These are phyloP conservation scores for Penicillium sp. DNA, from an alignment of 2,329 filamentous ascomycete species.

Conservation along the genomic window DNA sequence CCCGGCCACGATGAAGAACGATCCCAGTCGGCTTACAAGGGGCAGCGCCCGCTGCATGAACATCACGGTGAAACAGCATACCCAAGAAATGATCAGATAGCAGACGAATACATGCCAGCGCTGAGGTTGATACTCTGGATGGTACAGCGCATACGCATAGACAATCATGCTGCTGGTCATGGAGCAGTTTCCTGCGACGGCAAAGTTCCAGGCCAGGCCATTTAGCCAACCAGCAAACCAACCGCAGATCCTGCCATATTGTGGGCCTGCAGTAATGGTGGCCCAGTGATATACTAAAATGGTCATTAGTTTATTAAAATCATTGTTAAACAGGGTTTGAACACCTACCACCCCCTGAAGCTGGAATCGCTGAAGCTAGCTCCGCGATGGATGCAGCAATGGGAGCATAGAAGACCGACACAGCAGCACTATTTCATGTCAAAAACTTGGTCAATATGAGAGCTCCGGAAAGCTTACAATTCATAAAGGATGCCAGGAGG, in stretches of 20 bases:
- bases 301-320: not conserved
- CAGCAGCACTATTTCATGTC: not conserved
- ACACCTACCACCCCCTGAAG: not conserved
- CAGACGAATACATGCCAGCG: not conserved
- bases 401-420: not conserved
- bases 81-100: not conserved
- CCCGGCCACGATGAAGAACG: not conserved
- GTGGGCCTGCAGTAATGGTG: not conserved
- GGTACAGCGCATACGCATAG: constrained; percentile 5
- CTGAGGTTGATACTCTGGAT: not conserved
- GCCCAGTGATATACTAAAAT: not conserved
- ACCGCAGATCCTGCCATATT: not conserved
- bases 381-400: not conserved
- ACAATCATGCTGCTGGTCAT: constrained; percentile 6
- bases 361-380: not conserved
- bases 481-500: not conserved
- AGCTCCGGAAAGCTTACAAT: not conserved
- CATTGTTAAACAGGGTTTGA: not conserved
- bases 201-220: not conserved
- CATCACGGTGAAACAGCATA: not conserved
- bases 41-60: not conserved
- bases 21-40: not conserved
- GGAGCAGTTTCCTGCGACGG: not conserved
- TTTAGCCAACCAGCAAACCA: constrained; percentile 3
- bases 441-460: not conserved